Percentiles rank a stretch among this genome's conserved stretches.
phyloP scores from a whole-genome alignment of 1,284 basidiomycete genomes.

The Exsudoporus floridanus region DNA sequence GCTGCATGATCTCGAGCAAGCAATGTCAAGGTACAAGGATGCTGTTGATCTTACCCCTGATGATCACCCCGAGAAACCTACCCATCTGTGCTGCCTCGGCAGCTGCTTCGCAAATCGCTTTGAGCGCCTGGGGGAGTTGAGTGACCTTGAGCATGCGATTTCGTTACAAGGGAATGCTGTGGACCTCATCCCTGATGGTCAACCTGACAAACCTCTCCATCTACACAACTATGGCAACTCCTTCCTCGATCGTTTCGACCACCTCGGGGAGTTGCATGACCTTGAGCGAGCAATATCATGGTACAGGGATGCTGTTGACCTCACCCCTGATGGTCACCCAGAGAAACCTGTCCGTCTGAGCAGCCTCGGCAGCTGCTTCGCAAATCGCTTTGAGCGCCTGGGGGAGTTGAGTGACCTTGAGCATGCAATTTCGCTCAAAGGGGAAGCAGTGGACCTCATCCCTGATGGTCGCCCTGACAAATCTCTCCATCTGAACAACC shows the following conservation, averaged over 20 bases:
- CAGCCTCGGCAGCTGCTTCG: too few species aligned
- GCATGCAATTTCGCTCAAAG: not conserved
- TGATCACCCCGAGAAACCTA: not conserved
- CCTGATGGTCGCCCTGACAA: not conserved
- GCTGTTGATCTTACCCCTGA: not conserved
- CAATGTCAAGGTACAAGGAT: not conserved
- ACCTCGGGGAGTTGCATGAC: too few species aligned
- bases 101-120: not conserved
- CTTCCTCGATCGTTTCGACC: not conserved
- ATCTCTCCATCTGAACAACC: not conserved
- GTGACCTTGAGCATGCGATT: too few species aligned
- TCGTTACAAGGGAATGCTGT: not conserved
- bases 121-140: not conserved
- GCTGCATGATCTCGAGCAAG: not conserved
- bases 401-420: not conserved
- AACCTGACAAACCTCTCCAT: not conserved
- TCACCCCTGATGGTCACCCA: too few species aligned
- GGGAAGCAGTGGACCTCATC: not conserved
- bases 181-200: not conserved
- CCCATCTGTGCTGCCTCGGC: not conserved
- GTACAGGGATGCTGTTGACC: too few species aligned
- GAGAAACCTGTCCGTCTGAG: too few species aligned
- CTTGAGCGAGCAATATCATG: too few species aligned
- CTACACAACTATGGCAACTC: not conserved
- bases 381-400: too few species aligned